These are phyloP conservation scores for Mycosarcoma mackinlayi DNA, from an alignment of 1,284 basidiomycete species.

Conservation along the genomic window DNA sequence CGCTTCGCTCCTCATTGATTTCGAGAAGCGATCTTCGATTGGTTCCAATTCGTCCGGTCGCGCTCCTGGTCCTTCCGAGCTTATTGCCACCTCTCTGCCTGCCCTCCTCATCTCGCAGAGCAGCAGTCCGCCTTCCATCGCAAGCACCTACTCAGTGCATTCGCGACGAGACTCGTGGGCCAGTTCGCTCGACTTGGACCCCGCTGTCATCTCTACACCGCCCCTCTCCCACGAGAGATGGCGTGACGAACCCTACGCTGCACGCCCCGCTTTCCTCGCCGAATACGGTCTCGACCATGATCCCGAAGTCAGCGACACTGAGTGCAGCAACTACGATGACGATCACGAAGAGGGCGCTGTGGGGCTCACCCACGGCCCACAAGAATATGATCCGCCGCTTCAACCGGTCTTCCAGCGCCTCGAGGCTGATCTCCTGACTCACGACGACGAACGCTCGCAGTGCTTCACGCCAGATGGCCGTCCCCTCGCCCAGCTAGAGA, in stretches of 20 bases:
- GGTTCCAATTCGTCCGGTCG: constrained; percentile 32
- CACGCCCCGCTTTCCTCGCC: constrained; percentile 35
- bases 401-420: constrained; percentile 42
- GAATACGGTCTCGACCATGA: constrained; percentile 39
- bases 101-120: constrained; percentile 7
- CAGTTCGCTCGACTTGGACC: constrained; percentile 41
- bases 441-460: constrained; percentile 8
- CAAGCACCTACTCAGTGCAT: constrained; percentile 31
- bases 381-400: constrained; percentile 9
- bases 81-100: constrained; percentile 16
- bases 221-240: constrained; percentile 24
- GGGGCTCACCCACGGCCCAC: not conserved
- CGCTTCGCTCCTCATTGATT: constrained; percentile 25
- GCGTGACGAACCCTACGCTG: constrained; percentile 8
- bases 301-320: constrained; percentile 41
- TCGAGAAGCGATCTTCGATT: constrained; percentile 31
- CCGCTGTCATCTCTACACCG: constrained; percentile 42
- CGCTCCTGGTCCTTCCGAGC: constrained; percentile 37
- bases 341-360: constrained; percentile 10
- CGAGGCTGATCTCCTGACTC: constrained; percentile 26
- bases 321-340: constrained; percentile 28
- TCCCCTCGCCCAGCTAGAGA: constrained; percentile 23
- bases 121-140: constrained; percentile 28
- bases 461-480: constrained; percentile 14
- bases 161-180: constrained; percentile 42